These are phyloP conservation scores for Silene latifolia DNA, from an alignment of 148 eudicot species.

Conservation along the genomic window DNA sequence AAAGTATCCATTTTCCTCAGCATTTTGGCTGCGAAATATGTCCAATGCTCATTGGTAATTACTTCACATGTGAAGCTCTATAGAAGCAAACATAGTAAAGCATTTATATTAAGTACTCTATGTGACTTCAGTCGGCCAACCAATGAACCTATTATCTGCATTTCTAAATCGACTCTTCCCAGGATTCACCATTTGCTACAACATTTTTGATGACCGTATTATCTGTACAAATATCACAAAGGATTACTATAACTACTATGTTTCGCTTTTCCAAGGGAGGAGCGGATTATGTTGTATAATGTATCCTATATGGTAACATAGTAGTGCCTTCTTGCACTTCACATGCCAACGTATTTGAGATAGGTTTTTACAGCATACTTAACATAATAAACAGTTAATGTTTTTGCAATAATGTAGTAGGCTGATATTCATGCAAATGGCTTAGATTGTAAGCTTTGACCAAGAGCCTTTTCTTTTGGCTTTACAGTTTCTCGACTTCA, in stretches of 20 bases:
- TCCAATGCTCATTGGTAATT: too few relatives aligned
- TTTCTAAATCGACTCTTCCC: too few relatives aligned
- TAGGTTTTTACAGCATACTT: neutral
- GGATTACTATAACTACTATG: neutral
- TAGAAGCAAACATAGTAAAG: too few relatives aligned
- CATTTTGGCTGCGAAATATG: too few relatives aligned
- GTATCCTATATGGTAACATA: neutral
- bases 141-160: too few relatives aligned
- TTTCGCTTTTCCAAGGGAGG: neutral
- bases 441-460: slow-evolving; percentile 5
- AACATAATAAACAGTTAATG: neutral
- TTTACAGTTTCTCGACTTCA: slow-evolving; percentile 19
- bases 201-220: neutral
- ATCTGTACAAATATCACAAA: neutral
- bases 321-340: slow-evolving; percentile 3
- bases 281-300: neutral
- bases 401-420: neutral
- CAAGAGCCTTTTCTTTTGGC: slow-evolving; percentile 14
- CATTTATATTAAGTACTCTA: too few relatives aligned
- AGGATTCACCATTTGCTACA: neutral
- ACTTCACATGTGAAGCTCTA: too few relatives aligned
- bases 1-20: neutral
- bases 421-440: neutral
- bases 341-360: neutral
- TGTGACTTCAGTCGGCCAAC: too few relatives aligned